Evolutionary conservation across 1,139 yeast species (phyloP).

Genomic region (Yamadazyma sp.): DNA sequence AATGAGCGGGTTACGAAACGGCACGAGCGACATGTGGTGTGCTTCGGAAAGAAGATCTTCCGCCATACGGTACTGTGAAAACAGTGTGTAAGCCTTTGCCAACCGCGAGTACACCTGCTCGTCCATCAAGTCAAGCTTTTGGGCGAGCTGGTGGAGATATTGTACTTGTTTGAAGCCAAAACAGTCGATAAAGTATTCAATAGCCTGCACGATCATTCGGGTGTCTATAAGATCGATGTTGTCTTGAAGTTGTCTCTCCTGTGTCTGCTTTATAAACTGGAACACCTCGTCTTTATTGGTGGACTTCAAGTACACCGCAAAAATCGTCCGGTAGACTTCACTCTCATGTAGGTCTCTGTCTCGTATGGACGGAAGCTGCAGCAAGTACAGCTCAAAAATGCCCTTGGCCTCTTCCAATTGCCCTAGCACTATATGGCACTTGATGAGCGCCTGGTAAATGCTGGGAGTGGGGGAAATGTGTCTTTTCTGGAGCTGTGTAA

Average conservation of each 20-base stretch:
- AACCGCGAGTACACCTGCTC: slow-evolving; percentile 21
- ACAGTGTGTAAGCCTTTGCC: slow-evolving; percentile 26
- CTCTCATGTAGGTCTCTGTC: slow-evolving; percentile 7
- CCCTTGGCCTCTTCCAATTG: slow-evolving; percentile 42
- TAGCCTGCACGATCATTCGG: slow-evolving; percentile 15
- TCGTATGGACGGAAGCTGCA: not conserved
- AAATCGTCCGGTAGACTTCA: slow-evolving; percentile 25
- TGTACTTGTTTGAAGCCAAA: slow-evolving; percentile 27
- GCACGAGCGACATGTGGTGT: slow-evolving; percentile 27
- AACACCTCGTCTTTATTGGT: slow-evolving; percentile 39
- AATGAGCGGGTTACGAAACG: slow-evolving; percentile 30
- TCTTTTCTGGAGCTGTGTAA: slow-evolving; percentile 46
- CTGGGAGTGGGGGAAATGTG: slow-evolving; percentile 48
- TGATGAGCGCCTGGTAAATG: slow-evolving; percentile 51
- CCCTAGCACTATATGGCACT: slow-evolving; percentile 43
- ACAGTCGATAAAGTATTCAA: slow-evolving; percentile 22
- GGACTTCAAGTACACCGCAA: slow-evolving; percentile 38
- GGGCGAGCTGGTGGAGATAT: slow-evolving; percentile 20
- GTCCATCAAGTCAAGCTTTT: slow-evolving; percentile 15
- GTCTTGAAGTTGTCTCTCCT: slow-evolving; percentile 18
- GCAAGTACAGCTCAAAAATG: slow-evolving; percentile 21
- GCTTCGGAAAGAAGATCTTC: slow-evolving; percentile 30
- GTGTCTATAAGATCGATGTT: slow-evolving; percentile 20
- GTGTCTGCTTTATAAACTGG: slow-evolving; percentile 38
- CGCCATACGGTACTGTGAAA: slow-evolving; percentile 36